phyloP scores from a whole-genome alignment of 1,284 basidiomycete species.

The Cryptococcus sp. region DNA sequence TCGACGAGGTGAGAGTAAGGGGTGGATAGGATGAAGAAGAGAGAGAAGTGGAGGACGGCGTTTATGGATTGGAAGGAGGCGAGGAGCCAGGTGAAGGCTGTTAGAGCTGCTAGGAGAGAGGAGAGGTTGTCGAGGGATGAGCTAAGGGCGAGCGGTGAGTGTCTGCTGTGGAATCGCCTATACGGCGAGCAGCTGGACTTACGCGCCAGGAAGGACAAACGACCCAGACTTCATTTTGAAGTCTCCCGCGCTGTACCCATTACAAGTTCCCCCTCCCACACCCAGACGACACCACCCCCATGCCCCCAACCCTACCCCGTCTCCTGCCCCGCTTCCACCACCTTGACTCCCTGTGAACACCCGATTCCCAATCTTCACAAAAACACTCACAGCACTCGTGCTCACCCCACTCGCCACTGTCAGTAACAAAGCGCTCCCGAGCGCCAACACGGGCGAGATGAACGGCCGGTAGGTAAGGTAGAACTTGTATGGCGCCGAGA shows the following conservation, averaged over 20 bases:
- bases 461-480: conserved; percentile 29
- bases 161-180: no score
- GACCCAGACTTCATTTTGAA: conserved; percentile 17
- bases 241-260: conserved; percentile 17
- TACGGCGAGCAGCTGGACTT: conserved; percentile 12
- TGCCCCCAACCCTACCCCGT: conserved; percentile 16
- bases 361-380: conserved; percentile 17
- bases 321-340: background rate
- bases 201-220: conserved; percentile 27
- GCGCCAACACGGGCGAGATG: conserved; percentile 13
- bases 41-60: conserved; percentile 29
- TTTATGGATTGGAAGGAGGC: conserved; percentile 20
- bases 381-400: conserved; percentile 4
- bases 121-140: conserved; percentile 19
- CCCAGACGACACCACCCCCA: conserved; percentile 31
- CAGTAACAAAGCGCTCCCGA: conserved; percentile 21
- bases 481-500: background rate
- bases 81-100: conserved; percentile 26
- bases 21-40: conserved; percentile 33
- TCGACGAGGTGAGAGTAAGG: conserved; percentile 22
- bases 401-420: conserved; percentile 16
- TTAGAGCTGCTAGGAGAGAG: conserved; percentile 19
- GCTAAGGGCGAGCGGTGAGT: conserved; percentile 2
- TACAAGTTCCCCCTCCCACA: conserved; percentile 10
- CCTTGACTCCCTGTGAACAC: conserved; percentile 14